Percentiles rank a stretch among this genome's conserved stretches.
phyloP scores from a whole-genome alignment of 164 flowering plant species.

The Macadamia integrifolia region DNA sequence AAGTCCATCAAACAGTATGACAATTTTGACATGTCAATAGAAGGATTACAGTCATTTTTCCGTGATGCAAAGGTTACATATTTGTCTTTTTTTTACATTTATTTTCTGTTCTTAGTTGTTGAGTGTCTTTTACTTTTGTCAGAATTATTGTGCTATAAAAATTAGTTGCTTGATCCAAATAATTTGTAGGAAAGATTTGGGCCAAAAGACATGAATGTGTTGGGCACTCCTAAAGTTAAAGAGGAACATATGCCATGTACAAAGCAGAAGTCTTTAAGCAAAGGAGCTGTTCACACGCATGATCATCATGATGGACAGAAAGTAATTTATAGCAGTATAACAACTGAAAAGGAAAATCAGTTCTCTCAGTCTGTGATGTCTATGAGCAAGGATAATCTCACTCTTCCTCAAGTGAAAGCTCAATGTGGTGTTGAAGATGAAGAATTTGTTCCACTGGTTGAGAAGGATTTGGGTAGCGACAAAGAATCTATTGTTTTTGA shows the following conservation, averaged over 20 bases:
- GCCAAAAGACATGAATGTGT: constrained; percentile 11
- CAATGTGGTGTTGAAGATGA: constrained; percentile 15
- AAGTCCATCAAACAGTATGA: constrained; percentile 61
- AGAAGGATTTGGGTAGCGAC: constrained; percentile 18
- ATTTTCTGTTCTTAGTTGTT: no score
- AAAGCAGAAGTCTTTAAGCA: constrained; percentile 13
- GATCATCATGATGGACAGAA: constrained; percentile 15
- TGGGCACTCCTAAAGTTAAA: constrained; percentile 20
- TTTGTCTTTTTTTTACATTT: neutral
- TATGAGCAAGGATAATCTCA: constrained; percentile 15
- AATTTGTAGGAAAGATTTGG: constrained; percentile 45
- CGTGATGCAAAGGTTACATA: constrained; percentile 51
- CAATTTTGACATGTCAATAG: constrained; percentile 52
- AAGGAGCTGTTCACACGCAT: constrained; percentile 11
- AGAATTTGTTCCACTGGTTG: constrained; percentile 16
- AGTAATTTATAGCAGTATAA: constrained; percentile 10
- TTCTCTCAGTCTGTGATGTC: constrained; percentile 13
- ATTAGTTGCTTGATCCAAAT: constrained; percentile 1
- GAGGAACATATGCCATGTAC: constrained; percentile 18
- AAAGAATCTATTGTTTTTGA: constrained; percentile 34
- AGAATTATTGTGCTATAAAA: neutral
- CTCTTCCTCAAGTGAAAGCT: constrained; percentile 14
- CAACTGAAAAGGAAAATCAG: constrained; percentile 13
- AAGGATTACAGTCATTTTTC: constrained; percentile 61
- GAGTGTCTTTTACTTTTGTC: no score